These are phyloP conservation scores for Neoboletus magnificus DNA, from an alignment of 768 basidiomycete species.

Conservation along the genomic window DNA sequence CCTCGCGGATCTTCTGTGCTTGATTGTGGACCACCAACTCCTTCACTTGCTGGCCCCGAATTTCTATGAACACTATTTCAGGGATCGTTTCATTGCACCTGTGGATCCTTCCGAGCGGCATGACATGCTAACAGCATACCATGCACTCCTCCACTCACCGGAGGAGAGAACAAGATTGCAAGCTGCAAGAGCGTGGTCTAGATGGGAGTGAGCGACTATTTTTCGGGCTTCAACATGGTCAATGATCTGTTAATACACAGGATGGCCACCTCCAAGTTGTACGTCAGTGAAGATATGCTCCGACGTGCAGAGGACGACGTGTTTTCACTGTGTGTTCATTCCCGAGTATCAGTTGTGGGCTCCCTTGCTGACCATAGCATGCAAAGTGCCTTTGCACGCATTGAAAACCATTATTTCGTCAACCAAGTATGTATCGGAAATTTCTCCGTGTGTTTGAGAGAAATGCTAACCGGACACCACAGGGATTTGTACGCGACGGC, in stretches of 20 bases:
- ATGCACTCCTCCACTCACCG: slow-evolving; percentile 67
- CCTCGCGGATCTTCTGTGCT: no score
- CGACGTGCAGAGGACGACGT: slow-evolving; percentile 66
- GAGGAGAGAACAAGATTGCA: slow-evolving; percentile 61
- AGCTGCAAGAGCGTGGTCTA: slow-evolving; percentile 84
- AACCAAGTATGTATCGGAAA: slow-evolving; percentile 52
- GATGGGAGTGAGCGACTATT: slow-evolving; percentile 72
- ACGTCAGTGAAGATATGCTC: slow-evolving; percentile 65
- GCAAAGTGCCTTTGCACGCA: slow-evolving; percentile 74
- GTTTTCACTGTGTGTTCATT: slow-evolving; percentile 63
- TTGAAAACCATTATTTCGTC: slow-evolving; percentile 90
- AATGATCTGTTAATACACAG: slow-evolving; percentile 35
- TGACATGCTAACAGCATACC: slow-evolving; percentile 83
- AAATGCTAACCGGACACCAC: slow-evolving; percentile 1
- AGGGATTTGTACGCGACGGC: slow-evolving; percentile 88
- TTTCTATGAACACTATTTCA: slow-evolving; percentile 27
- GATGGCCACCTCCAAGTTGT: slow-evolving; percentile 78
- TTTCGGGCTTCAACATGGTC: not conserved
- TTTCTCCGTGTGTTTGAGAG: not conserved
- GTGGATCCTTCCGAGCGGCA: slow-evolving; percentile 79
- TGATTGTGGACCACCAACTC: not conserved
- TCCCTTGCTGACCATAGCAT: slow-evolving; percentile 1
- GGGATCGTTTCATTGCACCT: slow-evolving; percentile 79
- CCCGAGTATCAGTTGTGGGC: slow-evolving; percentile 3
- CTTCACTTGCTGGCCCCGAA: not conserved